These are phyloP conservation scores for Dothistroma pini DNA, from an alignment of 2,329 filamentous ascomycete species.

Conservation along the genomic window DNA sequence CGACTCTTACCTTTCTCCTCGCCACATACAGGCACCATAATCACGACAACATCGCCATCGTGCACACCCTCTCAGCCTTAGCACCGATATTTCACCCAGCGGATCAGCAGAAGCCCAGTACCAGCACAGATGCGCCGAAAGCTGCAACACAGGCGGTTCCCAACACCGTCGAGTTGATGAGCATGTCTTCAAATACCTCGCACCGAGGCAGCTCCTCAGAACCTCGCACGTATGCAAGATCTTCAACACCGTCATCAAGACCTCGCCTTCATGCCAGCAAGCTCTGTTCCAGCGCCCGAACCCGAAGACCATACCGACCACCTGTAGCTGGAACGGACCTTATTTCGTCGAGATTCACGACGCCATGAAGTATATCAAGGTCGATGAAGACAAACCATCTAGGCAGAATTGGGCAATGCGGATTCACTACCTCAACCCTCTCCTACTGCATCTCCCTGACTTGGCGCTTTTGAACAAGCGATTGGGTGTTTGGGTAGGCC, in stretches of 20 bases:
- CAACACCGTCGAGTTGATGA: neutral
- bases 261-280: neutral
- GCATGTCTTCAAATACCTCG: neutral
- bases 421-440: neutral
- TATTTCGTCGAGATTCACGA: neutral
- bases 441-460: neutral
- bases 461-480: neutral
- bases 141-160: neutral
- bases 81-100: neutral
- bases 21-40: neutral
- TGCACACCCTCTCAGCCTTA: neutral
- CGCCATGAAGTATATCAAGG: neutral
- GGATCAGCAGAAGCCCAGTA: neutral
- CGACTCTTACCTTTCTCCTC: neutral
- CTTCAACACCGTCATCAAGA: neutral
- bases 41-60: neutral
- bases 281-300: neutral
- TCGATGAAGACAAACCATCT: neutral
- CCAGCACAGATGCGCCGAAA: neutral
- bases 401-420: neutral
- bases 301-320: neutral
- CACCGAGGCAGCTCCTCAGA: neutral
- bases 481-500: neutral
- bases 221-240: neutral
- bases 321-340: neutral